Percentiles rank a stretch among this genome's conserved stretches.
phyloP scores from a whole-genome alignment of 192 early-diverging fungal genomes.

The Coemansia sp. region DNA sequence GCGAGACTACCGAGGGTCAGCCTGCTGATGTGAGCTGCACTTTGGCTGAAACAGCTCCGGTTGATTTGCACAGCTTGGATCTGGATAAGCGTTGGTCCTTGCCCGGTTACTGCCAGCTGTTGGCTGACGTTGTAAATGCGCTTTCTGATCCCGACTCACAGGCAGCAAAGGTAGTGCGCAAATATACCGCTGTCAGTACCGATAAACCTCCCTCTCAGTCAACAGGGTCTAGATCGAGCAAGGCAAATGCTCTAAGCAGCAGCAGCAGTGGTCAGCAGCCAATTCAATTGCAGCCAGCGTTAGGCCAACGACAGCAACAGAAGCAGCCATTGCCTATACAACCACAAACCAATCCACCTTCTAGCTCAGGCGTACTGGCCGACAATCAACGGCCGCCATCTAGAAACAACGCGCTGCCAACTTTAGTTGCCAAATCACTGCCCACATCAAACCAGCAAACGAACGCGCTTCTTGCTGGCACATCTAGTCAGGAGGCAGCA shows the following conservation, averaged over 20 bases:
- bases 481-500: no score
- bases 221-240: no score
- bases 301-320: no score
- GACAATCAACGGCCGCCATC: background rate
- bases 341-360: background rate
- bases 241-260: no score
- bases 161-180: slow-evolving; percentile 36
- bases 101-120: slow-evolving; percentile 44
- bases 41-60: background rate
- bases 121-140: slow-evolving; percentile 50
- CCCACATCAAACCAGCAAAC: background rate
- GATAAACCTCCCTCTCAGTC: background rate
- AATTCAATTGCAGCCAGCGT: no score
- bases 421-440: background rate
- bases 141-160: slow-evolving; percentile 35
- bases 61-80: slow-evolving; percentile 13
- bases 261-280: no score
- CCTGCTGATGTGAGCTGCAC: background rate
- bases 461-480: background rate
- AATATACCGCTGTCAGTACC: background rate
- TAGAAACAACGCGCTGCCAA: background rate
- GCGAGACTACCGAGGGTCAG: background rate
- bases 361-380: background rate
- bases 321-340: background rate
- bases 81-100: slow-evolving; percentile 25